Percentiles rank a stretch among this genome's conserved stretches.
phyloP scores from a whole-genome alignment of 192 early-diverging fungal species.

The Coemansia sp. region DNA sequence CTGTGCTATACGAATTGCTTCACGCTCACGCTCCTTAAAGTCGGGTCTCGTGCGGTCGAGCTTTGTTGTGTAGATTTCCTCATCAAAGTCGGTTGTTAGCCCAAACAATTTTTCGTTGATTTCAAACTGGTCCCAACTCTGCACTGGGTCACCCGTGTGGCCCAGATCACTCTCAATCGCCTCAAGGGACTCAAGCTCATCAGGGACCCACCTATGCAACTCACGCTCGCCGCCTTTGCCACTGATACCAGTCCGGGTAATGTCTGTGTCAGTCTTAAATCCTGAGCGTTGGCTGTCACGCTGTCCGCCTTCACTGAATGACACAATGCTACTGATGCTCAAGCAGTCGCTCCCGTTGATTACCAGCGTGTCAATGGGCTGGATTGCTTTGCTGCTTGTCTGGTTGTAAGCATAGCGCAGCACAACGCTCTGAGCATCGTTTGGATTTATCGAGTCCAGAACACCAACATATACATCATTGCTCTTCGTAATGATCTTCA shows the following conservation, averaged over 20 bases:
- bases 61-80: conserved; percentile 94
- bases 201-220: conserved; percentile 84
- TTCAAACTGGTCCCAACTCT: conserved; percentile 94
- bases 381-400: conserved; percentile 18
- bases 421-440: conserved; percentile 51
- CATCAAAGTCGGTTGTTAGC: conserved; percentile 91
- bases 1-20: conserved; percentile 82
- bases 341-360: conserved; percentile 44
- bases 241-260: conserved; percentile 60
- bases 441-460: conserved; percentile 50
- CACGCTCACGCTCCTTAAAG: conserved; percentile 83
- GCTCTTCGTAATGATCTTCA: conserved; percentile 23
- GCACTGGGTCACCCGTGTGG: background rate
- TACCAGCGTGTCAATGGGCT: conserved; percentile 41
- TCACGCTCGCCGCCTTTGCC: conserved; percentile 72
- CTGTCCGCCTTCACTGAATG: conserved; percentile 16
- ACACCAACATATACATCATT: conserved; percentile 33
- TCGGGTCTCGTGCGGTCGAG: conserved; percentile 81
- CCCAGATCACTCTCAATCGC: conserved; percentile 31
- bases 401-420: conserved; percentile 43
- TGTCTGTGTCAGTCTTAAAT: conserved; percentile 91
- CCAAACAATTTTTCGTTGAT: conserved; percentile 94
- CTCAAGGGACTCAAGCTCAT: conserved; percentile 50
- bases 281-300: conserved; percentile 12
- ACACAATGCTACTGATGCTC: conserved; percentile 28